Evolutionary conservation across 768 basidiomycete genomes (phyloP), one percentile per base, ranked within the genome.

Genomic region (Lanmaoa pseudosensibilis): DNA sequence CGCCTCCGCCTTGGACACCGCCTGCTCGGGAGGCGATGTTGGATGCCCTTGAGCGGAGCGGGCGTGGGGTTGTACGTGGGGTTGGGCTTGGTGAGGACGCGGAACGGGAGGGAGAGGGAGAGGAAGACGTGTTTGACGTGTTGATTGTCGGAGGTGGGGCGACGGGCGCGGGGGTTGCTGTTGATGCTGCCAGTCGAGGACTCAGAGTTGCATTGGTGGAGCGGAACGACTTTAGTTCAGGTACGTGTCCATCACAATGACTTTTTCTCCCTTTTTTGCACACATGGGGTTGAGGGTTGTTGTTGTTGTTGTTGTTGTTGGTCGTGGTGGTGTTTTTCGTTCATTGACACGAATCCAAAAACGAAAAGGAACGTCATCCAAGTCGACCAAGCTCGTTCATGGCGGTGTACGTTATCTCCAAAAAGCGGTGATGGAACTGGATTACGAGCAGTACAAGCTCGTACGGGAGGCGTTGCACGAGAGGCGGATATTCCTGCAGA

Each of bases 361-460:
- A n/a, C n/a, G n/a, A n/a, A 13, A 16, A 50, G 49, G 49, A 2
- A 50, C 96, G 0, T 96, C 93, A 0, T 96, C 93, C 7, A 98
- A 98, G 69, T 94, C 93, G 9, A 98, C 97, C 1, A 98, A 99
- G 71, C 87, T 99, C 50, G 96, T 99, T 1, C 97, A 99, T 74
- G 96, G 96, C 16, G 96, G 96, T 38, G 96, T 98, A 3, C 85
- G 96, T 1, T 99, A 99, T 73, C 83, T 99, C 12, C 96, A 99
- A 67, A 99, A 98, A 69, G 96, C 96, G 4, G 82, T 98, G 36
- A 83, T 95, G 65, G 95, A 96, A 65, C 83, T 97, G 58, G 96
- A 98, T 69, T 97, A 96, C 65, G 94, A 94, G 68, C 93, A 95
- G 69, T 95, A 87, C 78, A 97, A 97, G 70, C 88, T 99, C 55